A percentile compares a stretch with the other conserved stretches of the same genome.
Conservation (phyloP, 2,329 filamentous ascomycete genomes). For the Clarireedia monteithiana region DNA sequence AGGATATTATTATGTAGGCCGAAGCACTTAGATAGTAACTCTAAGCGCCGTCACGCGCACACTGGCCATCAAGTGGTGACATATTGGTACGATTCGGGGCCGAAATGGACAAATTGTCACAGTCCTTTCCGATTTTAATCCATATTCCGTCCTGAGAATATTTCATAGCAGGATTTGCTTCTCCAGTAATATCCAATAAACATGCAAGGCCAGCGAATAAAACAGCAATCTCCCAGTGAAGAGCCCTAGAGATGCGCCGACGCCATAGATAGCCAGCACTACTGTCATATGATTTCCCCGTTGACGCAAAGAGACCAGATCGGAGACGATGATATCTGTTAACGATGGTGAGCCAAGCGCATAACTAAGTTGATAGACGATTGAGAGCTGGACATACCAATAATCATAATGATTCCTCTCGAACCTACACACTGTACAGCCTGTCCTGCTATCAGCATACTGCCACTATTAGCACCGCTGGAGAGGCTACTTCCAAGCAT, state of each 20-base stretch:
- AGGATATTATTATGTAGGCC: too few relatives aligned
- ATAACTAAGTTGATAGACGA: constrained; percentile 13
- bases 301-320: constrained; percentile 41
- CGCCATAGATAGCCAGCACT: constrained; percentile 32
- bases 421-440: constrained; percentile 12
- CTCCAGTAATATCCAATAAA: background rate
- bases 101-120: too few relatives aligned
- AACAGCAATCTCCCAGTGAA: constrained; percentile 23
- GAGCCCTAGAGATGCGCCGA: constrained; percentile 35
- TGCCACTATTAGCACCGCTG: constrained; percentile 37
- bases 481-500: constrained; percentile 44
- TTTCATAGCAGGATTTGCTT: background rate
- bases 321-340: constrained; percentile 41
- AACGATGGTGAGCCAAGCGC: constrained; percentile 39
- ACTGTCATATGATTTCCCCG: constrained; percentile 36
- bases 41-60: too few relatives aligned
- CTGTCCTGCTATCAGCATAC: constrained; percentile 43
- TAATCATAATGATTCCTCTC: constrained; percentile 34
- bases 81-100: too few relatives aligned
- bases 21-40: too few relatives aligned
- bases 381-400: background rate
- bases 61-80: too few relatives aligned
- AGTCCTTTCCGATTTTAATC: background rate
- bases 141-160: background rate
- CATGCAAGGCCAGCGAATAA: background rate